Conservation (phyloP, 1,139 yeast species). For the Wickerhamiella infanticola region DNA sequence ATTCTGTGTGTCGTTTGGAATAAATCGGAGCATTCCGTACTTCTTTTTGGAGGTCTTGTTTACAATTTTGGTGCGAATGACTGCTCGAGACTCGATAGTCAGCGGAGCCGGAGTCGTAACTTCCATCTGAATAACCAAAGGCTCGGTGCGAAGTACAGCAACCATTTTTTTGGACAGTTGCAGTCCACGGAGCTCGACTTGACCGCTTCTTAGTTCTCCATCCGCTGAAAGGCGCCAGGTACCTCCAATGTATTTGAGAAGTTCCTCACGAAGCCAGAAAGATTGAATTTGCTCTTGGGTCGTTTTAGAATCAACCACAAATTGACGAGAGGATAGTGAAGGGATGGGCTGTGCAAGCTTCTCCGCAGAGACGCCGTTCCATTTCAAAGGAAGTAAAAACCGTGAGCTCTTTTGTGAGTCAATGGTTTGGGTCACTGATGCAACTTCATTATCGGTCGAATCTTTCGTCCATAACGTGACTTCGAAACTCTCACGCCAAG, state of each 20-base stretch:
- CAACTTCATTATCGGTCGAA: constrained; percentile 11
- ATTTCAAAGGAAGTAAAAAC: constrained; percentile 51
- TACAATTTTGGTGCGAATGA: constrained; percentile 15
- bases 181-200: constrained; percentile 49
- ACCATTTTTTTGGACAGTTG: constrained; percentile 36
- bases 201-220: constrained; percentile 32
- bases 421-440: constrained; percentile 20
- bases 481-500: constrained; percentile 35
- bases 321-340: constrained; percentile 51
- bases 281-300: constrained; percentile 37
- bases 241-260: constrained; percentile 46
- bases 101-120: constrained; percentile 5
- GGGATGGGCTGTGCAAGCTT: constrained; percentile 46
- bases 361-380: constrained; percentile 33
- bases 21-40: constrained; percentile 48
- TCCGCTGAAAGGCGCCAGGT: constrained; percentile 35
- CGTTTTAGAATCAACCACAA: constrained; percentile 44
- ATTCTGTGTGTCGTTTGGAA: constrained; percentile 30
- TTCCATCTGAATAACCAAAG: constrained; percentile 26
- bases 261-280: constrained; percentile 68
- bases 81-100: constrained; percentile 14
- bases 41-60: constrained; percentile 22
- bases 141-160: constrained; percentile 33
- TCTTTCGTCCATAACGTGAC: constrained; percentile 22
- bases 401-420: constrained; percentile 42